Conservation (phyloP, 148 eudicot species). For the Nyssa sinensis region DNA sequence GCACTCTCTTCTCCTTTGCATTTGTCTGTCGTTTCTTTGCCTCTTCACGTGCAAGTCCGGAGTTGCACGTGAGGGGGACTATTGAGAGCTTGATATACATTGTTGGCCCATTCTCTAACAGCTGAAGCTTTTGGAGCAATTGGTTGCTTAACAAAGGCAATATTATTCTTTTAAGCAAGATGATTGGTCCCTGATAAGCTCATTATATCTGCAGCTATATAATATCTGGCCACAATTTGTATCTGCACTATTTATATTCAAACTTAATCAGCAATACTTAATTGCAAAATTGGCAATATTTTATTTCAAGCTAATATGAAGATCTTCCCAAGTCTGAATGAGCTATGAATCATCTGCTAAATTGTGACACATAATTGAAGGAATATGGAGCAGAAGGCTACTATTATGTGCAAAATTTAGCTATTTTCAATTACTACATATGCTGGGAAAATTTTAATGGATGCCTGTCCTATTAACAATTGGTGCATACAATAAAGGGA, state of each 20-base stretch:
- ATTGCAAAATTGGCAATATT: neutral
- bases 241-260: neutral
- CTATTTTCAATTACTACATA: neutral
- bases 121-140: no score
- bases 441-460: neutral
- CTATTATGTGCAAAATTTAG: neutral
- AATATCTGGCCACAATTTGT: neutral
- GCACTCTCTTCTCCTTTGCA: no score
- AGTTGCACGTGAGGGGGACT: no score
- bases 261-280: neutral
- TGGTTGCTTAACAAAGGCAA: no score
- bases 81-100: no score
- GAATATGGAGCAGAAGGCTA: neutral
- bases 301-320: neutral
- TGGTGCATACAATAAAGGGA: neutral
- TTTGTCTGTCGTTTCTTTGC: no score
- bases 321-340: neutral
- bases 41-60: no score
- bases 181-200: no score
- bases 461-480: neutral
- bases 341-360: neutral
- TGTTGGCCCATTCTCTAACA: no score
- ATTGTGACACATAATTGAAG: neutral
- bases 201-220: neutral
- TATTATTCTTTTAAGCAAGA: no score